These are phyloP conservation scores for Rhododendron kiyosumense DNA, from an alignment of 148 eudicot species.

Conservation along the genomic window DNA sequence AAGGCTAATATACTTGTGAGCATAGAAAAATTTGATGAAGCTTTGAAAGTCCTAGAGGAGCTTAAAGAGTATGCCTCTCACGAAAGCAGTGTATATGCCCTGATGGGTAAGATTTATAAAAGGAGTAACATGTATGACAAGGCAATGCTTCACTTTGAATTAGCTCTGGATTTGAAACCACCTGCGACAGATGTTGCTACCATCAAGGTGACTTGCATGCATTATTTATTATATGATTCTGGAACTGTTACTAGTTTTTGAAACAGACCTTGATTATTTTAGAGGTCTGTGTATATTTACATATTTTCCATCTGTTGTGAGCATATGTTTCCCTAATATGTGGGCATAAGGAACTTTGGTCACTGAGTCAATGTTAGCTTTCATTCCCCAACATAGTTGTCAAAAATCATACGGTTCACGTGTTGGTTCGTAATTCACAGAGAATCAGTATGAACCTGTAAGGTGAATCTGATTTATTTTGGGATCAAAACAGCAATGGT, in stretches of 20 bases:
- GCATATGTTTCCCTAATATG: background rate
- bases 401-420: background rate
- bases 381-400: background rate
- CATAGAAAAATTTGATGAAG: slow-evolving; percentile 73
- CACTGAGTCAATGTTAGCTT: background rate
- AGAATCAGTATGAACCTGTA: background rate
- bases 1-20: slow-evolving; percentile 78
- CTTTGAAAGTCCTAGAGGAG: slow-evolving; percentile 83
- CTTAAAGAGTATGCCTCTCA: slow-evolving; percentile 92
- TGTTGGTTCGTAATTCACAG: background rate
- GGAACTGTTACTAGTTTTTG: background rate
- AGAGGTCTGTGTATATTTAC: background rate
- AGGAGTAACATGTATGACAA: slow-evolving; percentile 63
- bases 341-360: background rate
- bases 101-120: slow-evolving; percentile 94
- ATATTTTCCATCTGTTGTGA: background rate
- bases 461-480: background rate
- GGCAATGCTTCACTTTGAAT: slow-evolving; percentile 97
- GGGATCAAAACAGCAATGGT: background rate
- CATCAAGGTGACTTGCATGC: slow-evolving; percentile 65
- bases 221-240: background rate
- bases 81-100: slow-evolving; percentile 90
- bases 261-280: background rate
- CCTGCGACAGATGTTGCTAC: slow-evolving; percentile 95
- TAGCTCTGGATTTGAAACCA: slow-evolving; percentile 94